Conservation (phyloP, 2,329 filamentous ascomycete species). For the Didymella lethalis region DNA sequence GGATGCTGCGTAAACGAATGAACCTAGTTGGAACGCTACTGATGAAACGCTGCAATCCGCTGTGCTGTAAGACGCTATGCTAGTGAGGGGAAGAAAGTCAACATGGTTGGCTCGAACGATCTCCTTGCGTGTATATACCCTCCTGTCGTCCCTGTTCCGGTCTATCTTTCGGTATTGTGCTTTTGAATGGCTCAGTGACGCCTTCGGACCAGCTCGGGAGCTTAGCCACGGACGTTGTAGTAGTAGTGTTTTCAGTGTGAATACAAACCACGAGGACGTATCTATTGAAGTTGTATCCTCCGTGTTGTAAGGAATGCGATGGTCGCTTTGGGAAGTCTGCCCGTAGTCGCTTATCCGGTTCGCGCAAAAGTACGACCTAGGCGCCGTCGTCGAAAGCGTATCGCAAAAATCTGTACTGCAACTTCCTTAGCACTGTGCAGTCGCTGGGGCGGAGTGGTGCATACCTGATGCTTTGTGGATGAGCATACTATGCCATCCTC, state of each 20-base stretch:
- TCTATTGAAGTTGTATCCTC: too few species aligned
- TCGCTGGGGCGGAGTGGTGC: too few species aligned
- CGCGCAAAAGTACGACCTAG: too few species aligned
- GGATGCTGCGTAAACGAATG: neutral
- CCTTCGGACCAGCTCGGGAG: neutral
- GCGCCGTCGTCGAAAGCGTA: too few species aligned
- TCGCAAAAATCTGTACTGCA: neutral
- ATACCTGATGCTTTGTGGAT: neutral
- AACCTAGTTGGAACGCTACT: neutral
- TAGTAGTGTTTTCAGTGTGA: too few species aligned
- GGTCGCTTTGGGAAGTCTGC: too few species aligned
- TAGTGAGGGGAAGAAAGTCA: neutral
- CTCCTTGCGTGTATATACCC: neutral
- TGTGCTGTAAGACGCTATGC: neutral
- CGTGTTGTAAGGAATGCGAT: too few species aligned
- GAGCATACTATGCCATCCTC: neutral
- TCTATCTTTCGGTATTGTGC: too few species aligned
- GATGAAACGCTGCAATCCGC: neutral
- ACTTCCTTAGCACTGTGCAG: neutral
- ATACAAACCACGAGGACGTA: too few species aligned
- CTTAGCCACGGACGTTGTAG: neutral
- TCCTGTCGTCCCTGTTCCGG: neutral
- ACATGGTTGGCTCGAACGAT: neutral
- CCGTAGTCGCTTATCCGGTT: too few species aligned
- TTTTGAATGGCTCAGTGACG: neutral